Evolutionary conservation across 129 eudicot species (phyloP).

Genomic region (Saussurea involucrata): DNA sequence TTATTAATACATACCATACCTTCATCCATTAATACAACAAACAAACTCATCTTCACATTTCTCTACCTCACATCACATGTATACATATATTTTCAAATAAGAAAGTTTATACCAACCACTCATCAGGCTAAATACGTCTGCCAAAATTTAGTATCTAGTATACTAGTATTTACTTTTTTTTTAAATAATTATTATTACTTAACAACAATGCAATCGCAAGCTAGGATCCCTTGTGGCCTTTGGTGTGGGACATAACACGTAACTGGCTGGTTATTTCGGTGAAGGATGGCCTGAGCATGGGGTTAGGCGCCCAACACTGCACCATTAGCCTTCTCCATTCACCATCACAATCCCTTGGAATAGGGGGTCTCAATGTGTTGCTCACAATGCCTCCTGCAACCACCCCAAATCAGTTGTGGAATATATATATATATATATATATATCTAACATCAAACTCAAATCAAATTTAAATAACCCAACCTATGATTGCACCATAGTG

Average conservation of each 20-base stretch:
- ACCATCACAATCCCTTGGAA: slow-evolving; percentile 67
- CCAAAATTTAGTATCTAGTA: slow-evolving; percentile 25
- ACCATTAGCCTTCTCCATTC: slow-evolving; percentile 91
- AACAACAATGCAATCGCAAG: slow-evolving; percentile 6
- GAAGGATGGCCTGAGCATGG: slow-evolving; percentile 69
- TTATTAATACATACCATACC: no score
- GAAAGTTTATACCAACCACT: not conserved
- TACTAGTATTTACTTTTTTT: not conserved
- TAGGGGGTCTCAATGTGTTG: slow-evolving; percentile 81
- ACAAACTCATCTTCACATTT: slow-evolving; percentile 17
- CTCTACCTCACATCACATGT: not conserved
- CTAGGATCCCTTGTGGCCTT: slow-evolving; percentile 46
- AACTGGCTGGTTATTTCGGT: slow-evolving; percentile 66
- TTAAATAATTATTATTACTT: not conserved
- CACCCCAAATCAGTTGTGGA: not conserved
- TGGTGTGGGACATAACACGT: slow-evolving; percentile 71
- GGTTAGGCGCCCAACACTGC: slow-evolving; percentile 96
- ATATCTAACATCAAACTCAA: not conserved
- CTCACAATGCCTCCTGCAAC: slow-evolving; percentile 90
- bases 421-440: no score
- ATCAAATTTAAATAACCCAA: slow-evolving; percentile 10
- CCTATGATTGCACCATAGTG: slow-evolving; percentile 98
- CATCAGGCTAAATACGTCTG: not conserved
- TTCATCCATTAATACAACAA: not conserved
- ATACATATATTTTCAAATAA: not conserved